Evolutionary conservation across 1,139 yeast genomes (phyloP).

Genomic region (Trichomonascaceae sp.): DNA sequence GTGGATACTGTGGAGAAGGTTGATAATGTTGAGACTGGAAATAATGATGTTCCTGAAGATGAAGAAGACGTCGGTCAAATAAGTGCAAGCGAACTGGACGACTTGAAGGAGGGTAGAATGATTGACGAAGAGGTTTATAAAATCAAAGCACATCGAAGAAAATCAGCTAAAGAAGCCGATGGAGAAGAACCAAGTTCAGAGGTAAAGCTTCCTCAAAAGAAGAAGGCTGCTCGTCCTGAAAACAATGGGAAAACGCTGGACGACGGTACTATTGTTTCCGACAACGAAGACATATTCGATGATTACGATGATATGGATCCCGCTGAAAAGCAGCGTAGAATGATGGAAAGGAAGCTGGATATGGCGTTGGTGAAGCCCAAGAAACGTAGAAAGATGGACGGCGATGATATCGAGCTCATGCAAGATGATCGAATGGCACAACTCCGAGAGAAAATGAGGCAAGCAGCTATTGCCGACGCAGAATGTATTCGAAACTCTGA

Average conservation of each 20-base stretch:
- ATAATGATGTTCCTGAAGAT: background rate
- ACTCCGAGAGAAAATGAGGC: slow-evolving; percentile 84
- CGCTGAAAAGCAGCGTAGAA: slow-evolving; percentile 57
- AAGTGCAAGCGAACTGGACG: slow-evolving; percentile 5
- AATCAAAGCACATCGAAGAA: slow-evolving; percentile 33
- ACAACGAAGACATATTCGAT: slow-evolving; percentile 22
- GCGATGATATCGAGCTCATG: slow-evolving; percentile 89
- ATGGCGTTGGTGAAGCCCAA: slow-evolving; percentile 55
- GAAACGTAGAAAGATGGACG: slow-evolving; percentile 55
- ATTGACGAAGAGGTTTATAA: slow-evolving; percentile 38
- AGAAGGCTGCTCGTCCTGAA: slow-evolving; percentile 7
- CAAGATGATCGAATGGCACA: slow-evolving; percentile 85
- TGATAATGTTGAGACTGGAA: background rate
- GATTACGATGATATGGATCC: slow-evolving; percentile 34
- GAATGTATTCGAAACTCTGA: slow-evolving; percentile 61
- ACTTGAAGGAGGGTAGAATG: slow-evolving; percentile 14
- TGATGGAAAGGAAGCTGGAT: slow-evolving; percentile 75
- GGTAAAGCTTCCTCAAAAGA: slow-evolving; percentile 10
- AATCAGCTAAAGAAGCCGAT: background rate
- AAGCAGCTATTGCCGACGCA: slow-evolving; percentile 86
- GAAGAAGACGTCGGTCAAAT: background rate
- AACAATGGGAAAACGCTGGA: slow-evolving; percentile 10
- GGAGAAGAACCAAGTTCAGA: slow-evolving; percentile 7
- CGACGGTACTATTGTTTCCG: slow-evolving; percentile 16
- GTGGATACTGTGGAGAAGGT: background rate